phyloP scores from a whole-genome alignment of 345 rosid species.

The Microcos paniculata region DNA sequence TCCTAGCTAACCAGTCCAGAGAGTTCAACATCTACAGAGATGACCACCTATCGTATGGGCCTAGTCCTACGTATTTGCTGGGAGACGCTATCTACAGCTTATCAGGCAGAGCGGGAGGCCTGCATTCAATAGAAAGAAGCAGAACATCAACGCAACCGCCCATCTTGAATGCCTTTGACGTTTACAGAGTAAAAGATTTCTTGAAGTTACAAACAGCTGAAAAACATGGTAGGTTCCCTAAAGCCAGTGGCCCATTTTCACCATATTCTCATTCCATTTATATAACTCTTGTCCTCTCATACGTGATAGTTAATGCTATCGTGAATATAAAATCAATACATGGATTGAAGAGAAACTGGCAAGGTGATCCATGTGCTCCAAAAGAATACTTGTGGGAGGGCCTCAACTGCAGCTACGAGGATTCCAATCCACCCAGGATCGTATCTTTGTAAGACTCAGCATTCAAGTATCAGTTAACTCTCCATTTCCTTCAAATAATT shows the following conservation, averaged over 20 bases:
- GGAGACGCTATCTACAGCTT: fast-evolving
- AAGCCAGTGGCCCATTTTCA: not conserved
- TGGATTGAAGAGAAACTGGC: slow-evolving; percentile 42
- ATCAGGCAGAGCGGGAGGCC: not conserved
- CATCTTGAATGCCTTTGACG: slow-evolving; percentile 1
- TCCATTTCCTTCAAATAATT: not conserved
- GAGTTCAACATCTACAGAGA: slow-evolving; percentile 13
- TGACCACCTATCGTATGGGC: slow-evolving; percentile 6
- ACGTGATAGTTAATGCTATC: slow-evolving; percentile 34
- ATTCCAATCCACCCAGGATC: slow-evolving; percentile 26
- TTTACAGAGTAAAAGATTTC: not conserved
- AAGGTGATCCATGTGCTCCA: slow-evolving; percentile 59
- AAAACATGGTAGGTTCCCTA: not conserved
- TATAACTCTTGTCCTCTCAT: not conserved
- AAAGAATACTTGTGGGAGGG: slow-evolving; percentile 41
- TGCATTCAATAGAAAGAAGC: not conserved
- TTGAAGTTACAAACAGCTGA: not conserved
- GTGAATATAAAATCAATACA: slow-evolving; percentile 32
- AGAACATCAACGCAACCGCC: not conserved
- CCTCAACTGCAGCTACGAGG: slow-evolving; percentile 35
- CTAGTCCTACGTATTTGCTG: not conserved
- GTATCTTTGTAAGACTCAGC: slow-evolving; percentile 36
- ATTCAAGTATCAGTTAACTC: not conserved
- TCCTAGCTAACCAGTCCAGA: slow-evolving; percentile 28
- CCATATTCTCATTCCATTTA: too few species aligned